Evolutionary conservation across 1,284 basidiomycete species (phyloP), one percentile per base, ranked within the genome.

Genomic region (Golubevia sp.): DNA sequence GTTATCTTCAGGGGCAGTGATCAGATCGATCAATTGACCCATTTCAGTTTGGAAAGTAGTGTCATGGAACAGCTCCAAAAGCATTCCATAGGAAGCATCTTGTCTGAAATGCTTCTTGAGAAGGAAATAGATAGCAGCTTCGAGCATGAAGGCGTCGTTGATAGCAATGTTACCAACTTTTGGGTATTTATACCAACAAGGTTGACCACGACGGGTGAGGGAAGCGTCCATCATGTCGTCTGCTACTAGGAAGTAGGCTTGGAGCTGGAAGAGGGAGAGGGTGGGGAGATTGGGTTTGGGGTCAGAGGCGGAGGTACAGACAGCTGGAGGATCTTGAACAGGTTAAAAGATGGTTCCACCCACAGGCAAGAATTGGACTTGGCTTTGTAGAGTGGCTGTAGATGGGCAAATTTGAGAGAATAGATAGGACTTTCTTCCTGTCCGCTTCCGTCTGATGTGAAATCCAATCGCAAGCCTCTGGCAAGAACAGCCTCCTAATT

Each of bases 151-250:
- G 1, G 93, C 88, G 82, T 99, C 96, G 86, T 99, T 99, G 86
- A 99, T 91, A 18, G 97, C 94, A 69, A 97, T 91, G 85, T 91
- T 90, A 59, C 90, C 90, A 62, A 99, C 90, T 26, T 74, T 72
- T 20, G 76, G 68, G 59, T 80, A 74, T 15, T 70, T 52, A 86
- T 96, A 99, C 92, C 93, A 99, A 86, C 96, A 99, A 0, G 95
- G 92, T 84, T 98, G 95, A n/a, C 92, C 91, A n/a, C 96, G 90
- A 49, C 97, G 91, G 4, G 95, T 99, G 76, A 97, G 90, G 56
- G 91, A 93, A 24, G 88, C 85, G 84, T 99, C 97, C 95, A 98
- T 99, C 84, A 99, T 95, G 85, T 99, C 96, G 85, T 99, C 96
- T 23, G 94, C 90, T 61, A 99, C 95, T 61, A 99, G 89, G 89